Evolutionary conservation across 345 rosid genomes (phyloP).

Genomic region (Euclidium syriacum): DNA sequence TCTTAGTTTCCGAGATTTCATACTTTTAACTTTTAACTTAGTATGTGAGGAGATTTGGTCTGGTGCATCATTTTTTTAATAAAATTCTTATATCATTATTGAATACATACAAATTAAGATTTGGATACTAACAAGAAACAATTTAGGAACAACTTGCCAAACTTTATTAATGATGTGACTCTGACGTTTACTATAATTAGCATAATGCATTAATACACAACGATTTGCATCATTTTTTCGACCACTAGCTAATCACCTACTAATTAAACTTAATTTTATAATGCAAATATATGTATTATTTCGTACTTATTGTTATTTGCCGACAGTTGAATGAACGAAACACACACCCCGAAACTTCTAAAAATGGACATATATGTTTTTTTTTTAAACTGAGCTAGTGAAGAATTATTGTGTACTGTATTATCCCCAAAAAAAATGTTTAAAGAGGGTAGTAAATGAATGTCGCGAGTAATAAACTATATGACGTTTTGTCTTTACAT

Average conservation of each 20-base stretch:
- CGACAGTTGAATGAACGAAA: conserved; percentile 15
- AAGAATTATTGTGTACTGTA: neutral
- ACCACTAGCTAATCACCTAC: conserved; percentile 26
- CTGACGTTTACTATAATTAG: conserved; percentile 15
- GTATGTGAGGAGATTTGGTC: too few relatives aligned
- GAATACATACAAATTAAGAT: neutral
- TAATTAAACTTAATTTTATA: neutral
- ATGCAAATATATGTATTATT: conserved; percentile 9
- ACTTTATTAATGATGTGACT: conserved; percentile 13
- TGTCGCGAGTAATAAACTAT: neutral
- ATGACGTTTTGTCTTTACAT: conserved; percentile 4
- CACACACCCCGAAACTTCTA: neutral
- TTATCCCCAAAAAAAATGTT: neutral
- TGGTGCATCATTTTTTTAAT: too few relatives aligned
- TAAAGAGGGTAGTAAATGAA: neutral
- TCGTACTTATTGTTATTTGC: conserved; percentile 13
- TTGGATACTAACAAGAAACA: neutral
- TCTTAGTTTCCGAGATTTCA: too few relatives aligned
- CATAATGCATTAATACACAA: conserved; percentile 7
- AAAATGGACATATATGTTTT: neutral
- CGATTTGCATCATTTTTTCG: conserved; percentile 7
- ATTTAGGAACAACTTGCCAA: conserved; percentile 8
- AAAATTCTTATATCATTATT: neutral
- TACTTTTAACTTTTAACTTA: too few relatives aligned
- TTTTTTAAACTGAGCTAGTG: neutral